Evolutionary conservation across 495 filamentous ascomycete genomes (phyloP).

Genomic region (Platismatia glauca): DNA sequence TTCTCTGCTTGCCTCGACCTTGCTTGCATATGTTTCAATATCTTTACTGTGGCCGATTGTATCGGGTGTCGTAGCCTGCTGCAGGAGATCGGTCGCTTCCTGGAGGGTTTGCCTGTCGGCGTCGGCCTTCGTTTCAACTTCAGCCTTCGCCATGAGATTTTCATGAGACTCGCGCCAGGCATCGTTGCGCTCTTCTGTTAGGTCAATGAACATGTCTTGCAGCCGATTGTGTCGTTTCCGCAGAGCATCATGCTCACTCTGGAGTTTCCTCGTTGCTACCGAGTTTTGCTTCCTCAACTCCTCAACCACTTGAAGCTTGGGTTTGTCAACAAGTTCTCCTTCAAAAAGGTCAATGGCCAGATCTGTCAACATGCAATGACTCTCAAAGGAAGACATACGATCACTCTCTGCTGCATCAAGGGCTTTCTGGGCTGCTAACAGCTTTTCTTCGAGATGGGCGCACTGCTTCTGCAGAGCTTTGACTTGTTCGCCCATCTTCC

Average conservation of each 20-base stretch:
- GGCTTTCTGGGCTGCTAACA: conserved; percentile 32
- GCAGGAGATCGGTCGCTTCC: conserved; percentile 33
- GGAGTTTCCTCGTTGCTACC: conserved; percentile 37
- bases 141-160: conserved; percentile 35
- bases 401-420: conserved; percentile 35
- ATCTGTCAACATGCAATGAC: conserved; percentile 7
- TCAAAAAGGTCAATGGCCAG: conserved; percentile 25
- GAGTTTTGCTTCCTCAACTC: conserved; percentile 40
- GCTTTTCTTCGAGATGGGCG: conserved; percentile 34
- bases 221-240: conserved; percentile 35
- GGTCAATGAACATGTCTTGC: conserved; percentile 36
- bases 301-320: conserved; percentile 41
- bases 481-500: conserved; percentile 40
- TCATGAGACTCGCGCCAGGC: conserved; percentile 38
- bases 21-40: conserved; percentile 36
- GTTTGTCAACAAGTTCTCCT: conserved; percentile 41
- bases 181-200: conserved; percentile 34
- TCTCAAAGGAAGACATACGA: conserved; percentile 28
- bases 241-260: conserved; percentile 38
- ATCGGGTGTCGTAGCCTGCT: conserved; percentile 2
- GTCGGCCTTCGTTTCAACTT: conserved; percentile 31
- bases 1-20: conserved; percentile 40
- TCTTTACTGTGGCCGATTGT: conserved; percentile 1
- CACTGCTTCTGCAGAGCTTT: conserved; percentile 35
- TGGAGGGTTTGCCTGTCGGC: conserved; percentile 27